A percentile compares a stretch with the other conserved stretches of the same genome.
phyloP scores from a whole-genome alignment of 176 grass and related monocot genomes.

The Rhipidocladum racemiflorum region DNA sequence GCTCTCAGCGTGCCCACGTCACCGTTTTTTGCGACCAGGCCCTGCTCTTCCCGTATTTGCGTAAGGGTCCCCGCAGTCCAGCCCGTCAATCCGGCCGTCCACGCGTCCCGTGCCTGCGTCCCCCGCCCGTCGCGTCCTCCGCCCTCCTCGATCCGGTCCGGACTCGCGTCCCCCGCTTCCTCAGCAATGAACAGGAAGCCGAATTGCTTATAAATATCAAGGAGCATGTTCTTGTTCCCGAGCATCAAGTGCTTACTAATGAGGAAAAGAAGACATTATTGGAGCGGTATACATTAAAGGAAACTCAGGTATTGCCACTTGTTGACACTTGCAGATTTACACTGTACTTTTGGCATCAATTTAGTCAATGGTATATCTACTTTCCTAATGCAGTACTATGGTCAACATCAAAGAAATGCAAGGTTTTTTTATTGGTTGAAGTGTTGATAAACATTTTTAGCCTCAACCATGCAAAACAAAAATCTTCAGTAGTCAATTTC shows the following conservation, averaged over 20 bases:
- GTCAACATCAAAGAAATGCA: not conserved
- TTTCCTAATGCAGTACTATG: not conserved
- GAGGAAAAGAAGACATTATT: constrained; percentile 83
- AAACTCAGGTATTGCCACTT: constrained; percentile 72
- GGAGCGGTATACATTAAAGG: constrained; percentile 84
- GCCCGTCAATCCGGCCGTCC: too few species aligned
- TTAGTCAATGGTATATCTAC: not conserved
- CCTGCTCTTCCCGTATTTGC: too few species aligned
- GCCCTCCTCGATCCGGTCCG: too few species aligned
- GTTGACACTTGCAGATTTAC: constrained; percentile 1
- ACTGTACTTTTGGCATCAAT: not conserved
- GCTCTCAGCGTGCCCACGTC: too few species aligned
- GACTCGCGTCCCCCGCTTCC: too few species aligned
- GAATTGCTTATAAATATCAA: constrained; percentile 91
- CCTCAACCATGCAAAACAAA: not conserved
- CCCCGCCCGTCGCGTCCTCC: too few species aligned
- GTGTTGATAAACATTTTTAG: not conserved
- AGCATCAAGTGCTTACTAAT: constrained; percentile 81
- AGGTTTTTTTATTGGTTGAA: not conserved
- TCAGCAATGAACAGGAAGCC: too few species aligned
- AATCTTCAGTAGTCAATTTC: not conserved
- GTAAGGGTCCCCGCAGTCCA: too few species aligned
- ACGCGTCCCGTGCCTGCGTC: too few species aligned
- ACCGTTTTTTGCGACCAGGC: too few species aligned
- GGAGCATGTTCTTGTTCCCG: constrained; percentile 84